These are phyloP conservation scores for Mycena rebaudengoi DNA, from an alignment of 768 basidiomycete species.

Conservation along the genomic window DNA sequence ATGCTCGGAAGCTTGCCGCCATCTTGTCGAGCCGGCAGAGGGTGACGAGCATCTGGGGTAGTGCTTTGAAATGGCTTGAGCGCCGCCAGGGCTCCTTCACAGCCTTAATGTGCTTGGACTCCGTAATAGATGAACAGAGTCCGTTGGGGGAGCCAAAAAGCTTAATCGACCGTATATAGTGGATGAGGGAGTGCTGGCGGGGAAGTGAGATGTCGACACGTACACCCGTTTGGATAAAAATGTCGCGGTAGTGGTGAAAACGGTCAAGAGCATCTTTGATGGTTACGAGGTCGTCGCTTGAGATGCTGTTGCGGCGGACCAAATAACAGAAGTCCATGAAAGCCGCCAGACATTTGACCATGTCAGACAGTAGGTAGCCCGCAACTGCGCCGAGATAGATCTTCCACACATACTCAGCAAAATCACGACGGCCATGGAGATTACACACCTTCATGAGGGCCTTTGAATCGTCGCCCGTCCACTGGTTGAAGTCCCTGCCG, in stretches of 20 bases:
- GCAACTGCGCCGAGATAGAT: constrained; percentile 41
- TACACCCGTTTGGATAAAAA: constrained; percentile 36
- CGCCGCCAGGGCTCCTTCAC: constrained; percentile 42
- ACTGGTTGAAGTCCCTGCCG: constrained; percentile 36
- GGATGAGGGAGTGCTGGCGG: constrained; percentile 36
- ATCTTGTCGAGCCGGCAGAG: constrained; percentile 39
- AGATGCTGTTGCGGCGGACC: constrained; percentile 30
- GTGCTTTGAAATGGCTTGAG: constrained; percentile 33
- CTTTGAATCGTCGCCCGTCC: constrained; percentile 43
- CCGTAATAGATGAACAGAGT: constrained; percentile 45
- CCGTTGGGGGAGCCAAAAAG: constrained; percentile 39
- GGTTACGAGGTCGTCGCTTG: neutral
- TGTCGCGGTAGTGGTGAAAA: constrained; percentile 39
- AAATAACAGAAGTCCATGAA: constrained; percentile 43
- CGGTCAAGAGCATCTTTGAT: constrained; percentile 23
- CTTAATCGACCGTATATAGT: constrained; percentile 24
- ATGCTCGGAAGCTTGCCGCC: constrained; percentile 23
- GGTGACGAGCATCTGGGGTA: constrained; percentile 40
- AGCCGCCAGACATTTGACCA: constrained; percentile 32
- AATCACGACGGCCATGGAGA: neutral
- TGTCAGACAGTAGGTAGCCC: constrained; percentile 38
- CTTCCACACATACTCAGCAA: constrained; percentile 16
- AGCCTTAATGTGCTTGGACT: constrained; percentile 42
- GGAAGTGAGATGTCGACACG: constrained; percentile 33
- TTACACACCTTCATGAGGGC: constrained; percentile 40